Evolutionary conservation across 2,329 filamentous ascomycete genomes (phyloP), one percentile per base, ranked within the genome.

Genomic region (Colletotrichum trifolii): DNA sequence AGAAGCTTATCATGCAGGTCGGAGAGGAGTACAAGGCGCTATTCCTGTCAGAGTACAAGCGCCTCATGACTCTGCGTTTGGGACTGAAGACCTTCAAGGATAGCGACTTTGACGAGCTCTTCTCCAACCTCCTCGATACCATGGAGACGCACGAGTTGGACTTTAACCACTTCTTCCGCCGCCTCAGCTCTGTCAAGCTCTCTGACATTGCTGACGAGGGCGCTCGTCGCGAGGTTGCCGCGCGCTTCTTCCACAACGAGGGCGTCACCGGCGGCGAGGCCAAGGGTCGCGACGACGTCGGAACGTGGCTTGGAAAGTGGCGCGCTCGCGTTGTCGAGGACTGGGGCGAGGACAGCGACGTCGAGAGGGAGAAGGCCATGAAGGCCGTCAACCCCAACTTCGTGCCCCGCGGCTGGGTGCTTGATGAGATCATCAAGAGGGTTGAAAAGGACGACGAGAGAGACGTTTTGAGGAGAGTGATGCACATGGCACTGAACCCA

Each of bases 101-200:
- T 5, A 82, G 82, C 0, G 95, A 97, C 75, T 97, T 97, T 71
- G 86, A 96, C 25, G 79, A 85, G 1, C 78, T 98, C 3, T 96
- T 95, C 74, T 94, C 91, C n/a, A 88, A 93, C 60, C 78, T 93
- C 10, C 84, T 99, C 0, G 93, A 97, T 74, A 89, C 87, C 0
- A 83, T 99, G 78, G 91, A 97, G 75, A 86, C 86, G 1, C 80
- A 94, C 15, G 92, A 96, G 73, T 81, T 99, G 2, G 96, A 99
- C 75, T 99, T 97, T 77, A 93, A 97, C 73, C 92, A 96, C 72
- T 96, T 96, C 75, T 98, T 98, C 84, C 87, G 96, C 43, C 87
- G 90, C 8, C 82, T 99, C 0, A 91, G 90, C 56, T 78, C 80
- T 17, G 73, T 97, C 15, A 85, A 80, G 38, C 67, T 93, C 1